Conservation (phyloP, 2,329 filamentous ascomycete species). For the Pyrenochaeta sp. region DNA sequence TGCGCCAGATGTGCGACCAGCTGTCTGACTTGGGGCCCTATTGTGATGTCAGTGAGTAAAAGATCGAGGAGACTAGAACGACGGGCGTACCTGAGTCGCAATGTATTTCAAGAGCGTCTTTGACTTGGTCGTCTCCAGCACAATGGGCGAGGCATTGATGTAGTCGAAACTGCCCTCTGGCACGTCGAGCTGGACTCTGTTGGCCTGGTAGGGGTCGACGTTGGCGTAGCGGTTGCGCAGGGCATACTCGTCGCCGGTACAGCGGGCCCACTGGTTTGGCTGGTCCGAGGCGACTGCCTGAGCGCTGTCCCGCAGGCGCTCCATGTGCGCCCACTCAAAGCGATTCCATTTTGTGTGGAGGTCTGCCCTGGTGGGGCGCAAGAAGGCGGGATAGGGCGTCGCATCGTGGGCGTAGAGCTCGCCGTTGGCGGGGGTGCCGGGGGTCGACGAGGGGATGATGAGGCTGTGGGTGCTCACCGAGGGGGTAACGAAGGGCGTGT, state of each 20-base stretch:
- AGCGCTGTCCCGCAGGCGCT: conserved; percentile 59
- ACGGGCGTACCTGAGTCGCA: conserved; percentile 75
- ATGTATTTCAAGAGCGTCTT: conserved; percentile 71
- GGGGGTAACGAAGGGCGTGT: conserved; percentile 34
- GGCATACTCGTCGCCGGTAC: conserved; percentile 63
- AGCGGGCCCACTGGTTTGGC: conserved; percentile 63
- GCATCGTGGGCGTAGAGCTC: conserved; percentile 24
- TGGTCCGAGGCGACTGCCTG: conserved; percentile 50
- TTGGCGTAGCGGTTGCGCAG: conserved; percentile 85
- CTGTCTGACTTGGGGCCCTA: conserved; percentile 80
- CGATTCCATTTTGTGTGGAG: conserved; percentile 67
- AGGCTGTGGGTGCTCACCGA: conserved; percentile 44
- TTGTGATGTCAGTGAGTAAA: conserved; percentile 35
- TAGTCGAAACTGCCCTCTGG: conserved; percentile 67
- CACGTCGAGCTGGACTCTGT: conserved; percentile 81
- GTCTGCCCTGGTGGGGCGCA: conserved; percentile 59
- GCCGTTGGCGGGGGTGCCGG: conserved; percentile 13
- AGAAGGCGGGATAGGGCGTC: conserved; percentile 59
- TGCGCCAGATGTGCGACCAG: conserved; percentile 88
- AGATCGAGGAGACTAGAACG: no score
- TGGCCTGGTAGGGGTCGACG: conserved; percentile 88
- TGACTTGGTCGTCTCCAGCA: conserved; percentile 50
- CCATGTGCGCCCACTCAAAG: conserved; percentile 66
- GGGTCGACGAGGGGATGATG: conserved; percentile 30
- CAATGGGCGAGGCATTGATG: conserved; percentile 60